Conservation (phyloP, 495 filamentous ascomycete genomes). For the Penicillium cataractarum region DNA sequence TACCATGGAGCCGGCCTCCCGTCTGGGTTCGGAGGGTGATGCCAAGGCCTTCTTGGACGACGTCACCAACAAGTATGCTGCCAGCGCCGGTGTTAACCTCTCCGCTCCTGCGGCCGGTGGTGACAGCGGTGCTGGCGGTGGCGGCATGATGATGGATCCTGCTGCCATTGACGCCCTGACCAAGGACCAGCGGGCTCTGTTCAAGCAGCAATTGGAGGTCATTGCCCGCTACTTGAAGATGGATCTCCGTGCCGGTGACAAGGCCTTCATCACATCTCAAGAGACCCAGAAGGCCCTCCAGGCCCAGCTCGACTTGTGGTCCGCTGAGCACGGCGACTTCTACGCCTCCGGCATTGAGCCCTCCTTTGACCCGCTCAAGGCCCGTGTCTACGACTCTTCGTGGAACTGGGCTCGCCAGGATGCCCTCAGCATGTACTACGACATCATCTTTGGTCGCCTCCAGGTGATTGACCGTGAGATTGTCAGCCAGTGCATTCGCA, state of each 20-base stretch:
- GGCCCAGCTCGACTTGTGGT: constrained; percentile 93
- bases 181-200: constrained; percentile 89
- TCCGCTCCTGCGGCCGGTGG: constrained; percentile 76
- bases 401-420: constrained; percentile 99
- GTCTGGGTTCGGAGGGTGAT: constrained; percentile 85
- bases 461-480: constrained; percentile 95
- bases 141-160: constrained; percentile 98
- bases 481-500: constrained; percentile 95
- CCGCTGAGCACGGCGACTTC: constrained; percentile 90
- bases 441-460: constrained; percentile 96
- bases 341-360: constrained; percentile 95
- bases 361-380: constrained; percentile 89
- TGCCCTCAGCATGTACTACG: constrained; percentile 97
- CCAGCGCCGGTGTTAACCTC: constrained; percentile 80
- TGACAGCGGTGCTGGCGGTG: constrained; percentile 68
- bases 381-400: constrained; percentile 93
- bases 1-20: constrained; percentile 87
- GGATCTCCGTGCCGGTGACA: constrained; percentile 93
- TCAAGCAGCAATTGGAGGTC: constrained; percentile 96
- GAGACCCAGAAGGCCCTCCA: constrained; percentile 85
- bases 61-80: constrained; percentile 85
- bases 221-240: constrained; percentile 96
- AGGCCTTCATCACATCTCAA: constrained; percentile 81
- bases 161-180: constrained; percentile 95
- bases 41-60: constrained; percentile 91